Conservation (phyloP, 495 filamentous ascomycete genomes). For the Beverwykella pulmonaria region DNA sequence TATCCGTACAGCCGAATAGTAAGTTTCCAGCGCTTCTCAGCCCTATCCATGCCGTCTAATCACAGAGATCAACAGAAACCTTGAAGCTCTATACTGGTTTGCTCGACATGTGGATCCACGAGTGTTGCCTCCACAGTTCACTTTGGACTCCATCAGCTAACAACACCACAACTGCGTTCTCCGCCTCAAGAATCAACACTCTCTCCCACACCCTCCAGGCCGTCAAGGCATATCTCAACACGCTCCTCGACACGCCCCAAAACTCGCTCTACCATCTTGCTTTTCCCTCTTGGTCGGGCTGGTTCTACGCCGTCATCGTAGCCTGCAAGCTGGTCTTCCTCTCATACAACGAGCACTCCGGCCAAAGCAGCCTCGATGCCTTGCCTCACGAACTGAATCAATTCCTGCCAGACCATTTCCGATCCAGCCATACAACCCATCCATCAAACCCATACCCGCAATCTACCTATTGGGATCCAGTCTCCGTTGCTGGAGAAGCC, state of each 20-base stretch:
- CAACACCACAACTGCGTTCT: not conserved
- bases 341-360: constrained; percentile 8
- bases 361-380: not conserved
- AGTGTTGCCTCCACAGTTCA: constrained; percentile 12
- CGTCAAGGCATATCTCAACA: constrained; percentile 13
- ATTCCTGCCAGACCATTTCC: not conserved
- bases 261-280: constrained; percentile 15
- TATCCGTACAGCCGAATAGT: constrained; percentile 3
- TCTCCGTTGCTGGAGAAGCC: constrained; percentile 11
- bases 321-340: constrained; percentile 28
- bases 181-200: not conserved
- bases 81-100: constrained; percentile 4
- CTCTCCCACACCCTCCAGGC: constrained; percentile 1
- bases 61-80: not conserved
- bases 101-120: constrained; percentile 25
- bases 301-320: constrained; percentile 29
- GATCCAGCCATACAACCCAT: not conserved
- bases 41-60: not conserved
- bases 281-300: constrained; percentile 25
- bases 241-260: not conserved
- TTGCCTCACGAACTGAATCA: not conserved
- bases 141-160: constrained; percentile 4
- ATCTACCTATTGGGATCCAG: constrained; percentile 10
- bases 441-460: not conserved
- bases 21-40: not conserved